Evolutionary conservation across 257 asterid genomes (phyloP).

Genomic region (Ehretia macrophylla): DNA sequence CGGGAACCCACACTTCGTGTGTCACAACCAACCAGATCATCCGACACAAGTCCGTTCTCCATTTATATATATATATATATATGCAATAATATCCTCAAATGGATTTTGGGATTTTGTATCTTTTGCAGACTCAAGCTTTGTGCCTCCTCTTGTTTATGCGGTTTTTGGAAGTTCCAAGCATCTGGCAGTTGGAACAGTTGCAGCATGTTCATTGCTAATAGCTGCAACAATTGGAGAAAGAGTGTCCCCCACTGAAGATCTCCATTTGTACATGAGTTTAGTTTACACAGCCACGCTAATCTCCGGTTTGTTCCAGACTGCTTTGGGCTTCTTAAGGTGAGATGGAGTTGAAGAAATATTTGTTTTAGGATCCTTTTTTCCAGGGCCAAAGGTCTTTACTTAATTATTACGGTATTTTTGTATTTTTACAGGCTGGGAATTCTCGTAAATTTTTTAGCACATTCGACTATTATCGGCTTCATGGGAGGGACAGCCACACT

Average conservation of each 20-base stretch:
- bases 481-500: conserved; percentile 89
- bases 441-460: conserved; percentile 75
- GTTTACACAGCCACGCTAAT: conserved; percentile 60
- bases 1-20: too few relatives aligned
- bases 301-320: conserved; percentile 53
- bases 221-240: conserved; percentile 41
- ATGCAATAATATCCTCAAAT: too few relatives aligned
- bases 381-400: too few relatives aligned
- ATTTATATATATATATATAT: too few relatives aligned
- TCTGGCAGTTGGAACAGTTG: conserved; percentile 87
- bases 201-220: conserved; percentile 67
- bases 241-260: conserved; percentile 29
- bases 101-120: not conserved
- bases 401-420: too few relatives aligned
- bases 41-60: too few relatives aligned
- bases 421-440: conserved; percentile 69
- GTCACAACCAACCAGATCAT: too few relatives aligned
- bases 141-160: conserved; percentile 68
- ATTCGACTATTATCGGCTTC: conserved; percentile 79
- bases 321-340: conserved; percentile 65
- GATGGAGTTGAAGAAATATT: not conserved
- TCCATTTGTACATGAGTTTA: conserved; percentile 41
- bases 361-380: too few relatives aligned
- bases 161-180: conserved; percentile 74
- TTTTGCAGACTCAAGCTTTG: conserved; percentile 70